Base-by-base conservation (phyloP, 2,329 filamentous ascomycete species). In the Colletotrichum nymphaeae region DNA sequence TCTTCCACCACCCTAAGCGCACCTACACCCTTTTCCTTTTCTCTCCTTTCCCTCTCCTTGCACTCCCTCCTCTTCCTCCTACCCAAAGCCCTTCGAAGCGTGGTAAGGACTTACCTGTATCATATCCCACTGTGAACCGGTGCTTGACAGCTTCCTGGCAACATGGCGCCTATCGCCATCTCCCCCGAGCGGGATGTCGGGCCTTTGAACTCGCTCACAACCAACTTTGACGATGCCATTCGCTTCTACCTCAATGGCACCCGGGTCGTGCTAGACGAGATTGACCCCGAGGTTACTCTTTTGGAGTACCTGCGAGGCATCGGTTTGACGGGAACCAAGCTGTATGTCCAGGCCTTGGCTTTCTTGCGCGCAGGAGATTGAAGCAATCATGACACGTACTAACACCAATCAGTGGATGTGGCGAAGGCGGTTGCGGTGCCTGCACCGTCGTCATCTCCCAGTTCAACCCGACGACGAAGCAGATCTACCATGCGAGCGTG, bases 371-470 rank as follows among this genome's bases (percentile, higher is more conserved):
- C 19, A 55, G 11, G 16, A 9, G 14, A 6, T 30, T 19, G 3
- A 5, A 3, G 22, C 19, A 22, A 7, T 24, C 24, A 12, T 59
- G 16, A 16, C 28, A 57, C 57, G 30, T 22, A 57, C 72, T 73
- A 32, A 67, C 35, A n/a, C 37, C 16, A 1, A 24, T 16, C 28
- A 91, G 89, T 16, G 97, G 97, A 60, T 99, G 97, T 84, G 95
- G 95, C 63, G 97, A 99, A 86, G 97, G 97, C 75, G 97, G 97
- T 2, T 99, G 97, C 80, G 97, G 97, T 78, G 97, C 97, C 76
- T 98, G 96, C 81, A 98, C 96, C 56, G 95, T 98, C 58, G 95
- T 99, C 35, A 89, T 99, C 53, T 97, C 95, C 75, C 95, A 98
- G 82, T 93, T 93, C 80, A 98, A 98, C 80, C 95, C 95, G 1